A percentile compares a stretch with the other conserved stretches of the same genome.
Evolutionary conservation across 208 protist genomes (phyloP).

Genomic region (Trypanosomatidae sp.): DNA sequence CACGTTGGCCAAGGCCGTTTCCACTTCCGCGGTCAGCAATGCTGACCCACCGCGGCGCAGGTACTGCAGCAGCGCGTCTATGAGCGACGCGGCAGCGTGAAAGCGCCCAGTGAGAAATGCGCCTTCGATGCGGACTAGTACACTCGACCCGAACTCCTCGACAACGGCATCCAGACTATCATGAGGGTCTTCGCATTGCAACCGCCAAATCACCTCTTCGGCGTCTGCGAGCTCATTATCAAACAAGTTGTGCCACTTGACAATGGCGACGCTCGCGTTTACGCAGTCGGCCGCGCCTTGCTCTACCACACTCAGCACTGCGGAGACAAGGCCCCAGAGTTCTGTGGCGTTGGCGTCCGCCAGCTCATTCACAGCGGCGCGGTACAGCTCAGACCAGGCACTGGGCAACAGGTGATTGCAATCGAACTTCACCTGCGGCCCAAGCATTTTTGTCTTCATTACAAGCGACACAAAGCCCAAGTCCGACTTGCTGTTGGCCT

Average conservation of each 20-base stretch:
- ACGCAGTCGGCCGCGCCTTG: constrained; percentile 26
- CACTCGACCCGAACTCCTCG: constrained; percentile 40
- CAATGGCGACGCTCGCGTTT: constrained; percentile 47
- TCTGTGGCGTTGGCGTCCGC: constrained; percentile 9
- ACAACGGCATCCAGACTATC: constrained; percentile 19
- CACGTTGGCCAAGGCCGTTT: constrained; percentile 61
- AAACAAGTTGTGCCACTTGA: constrained; percentile 54
- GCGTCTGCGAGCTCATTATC: constrained; percentile 34
- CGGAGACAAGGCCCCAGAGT: constrained; percentile 33
- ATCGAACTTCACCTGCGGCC: constrained; percentile 6
- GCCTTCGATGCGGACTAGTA: constrained; percentile 55
- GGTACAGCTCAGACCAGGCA: constrained; percentile 45
- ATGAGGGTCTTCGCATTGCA: constrained; percentile 17
- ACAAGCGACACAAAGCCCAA: constrained; percentile 6
- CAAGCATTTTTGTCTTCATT: constrained; percentile 13
- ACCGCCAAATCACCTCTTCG: constrained; percentile 26
- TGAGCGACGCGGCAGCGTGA: constrained; percentile 42
- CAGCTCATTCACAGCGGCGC: constrained; percentile 28
- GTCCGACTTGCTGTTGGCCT: not conserved
- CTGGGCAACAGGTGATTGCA: constrained; percentile 8
- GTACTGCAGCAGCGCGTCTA: constrained; percentile 48
- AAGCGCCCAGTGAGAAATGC: constrained; percentile 66
- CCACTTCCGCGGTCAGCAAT: constrained; percentile 56
- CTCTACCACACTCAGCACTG: constrained; percentile 44
- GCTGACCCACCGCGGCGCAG: constrained; percentile 33